Percentiles rank a stretch among this genome's conserved stretches.
Conservation (phyloP, 768 basidiomycete species). For the Suillus spraguei region DNA sequence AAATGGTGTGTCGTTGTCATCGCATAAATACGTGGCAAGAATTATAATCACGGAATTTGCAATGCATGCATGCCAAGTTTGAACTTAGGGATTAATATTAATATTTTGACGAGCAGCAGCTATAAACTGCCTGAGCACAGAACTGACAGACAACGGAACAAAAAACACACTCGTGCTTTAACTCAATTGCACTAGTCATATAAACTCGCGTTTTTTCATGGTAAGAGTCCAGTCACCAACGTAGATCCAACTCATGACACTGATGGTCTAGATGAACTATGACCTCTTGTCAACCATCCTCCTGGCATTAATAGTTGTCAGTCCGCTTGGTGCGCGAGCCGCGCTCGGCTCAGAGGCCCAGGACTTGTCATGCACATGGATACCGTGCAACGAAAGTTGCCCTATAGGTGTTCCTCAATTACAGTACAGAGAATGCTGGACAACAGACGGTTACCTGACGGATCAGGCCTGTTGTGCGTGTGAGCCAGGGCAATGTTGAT, state of each 20-base stretch:
- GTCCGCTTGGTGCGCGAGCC: neutral
- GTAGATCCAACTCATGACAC: neutral
- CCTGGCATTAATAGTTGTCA: neutral
- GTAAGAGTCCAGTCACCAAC: neutral
- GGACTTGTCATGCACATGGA: no score
- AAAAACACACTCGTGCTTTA: neutral
- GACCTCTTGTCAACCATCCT: neutral
- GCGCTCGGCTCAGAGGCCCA: neutral
- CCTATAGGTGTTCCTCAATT: no score
- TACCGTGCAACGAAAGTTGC: no score
- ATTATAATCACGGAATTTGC: no score
- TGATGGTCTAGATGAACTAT: neutral
- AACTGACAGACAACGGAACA: neutral
- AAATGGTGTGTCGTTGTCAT: no score
- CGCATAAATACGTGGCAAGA: no score
- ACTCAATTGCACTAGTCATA: no score
- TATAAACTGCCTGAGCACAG: neutral
- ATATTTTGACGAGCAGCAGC: neutral
- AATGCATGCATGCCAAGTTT: neutral
- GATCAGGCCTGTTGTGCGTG: no score
- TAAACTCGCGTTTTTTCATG: no score
- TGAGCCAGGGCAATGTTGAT: no score
- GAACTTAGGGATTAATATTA: neutral
- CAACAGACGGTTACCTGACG: no score
- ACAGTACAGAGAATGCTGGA: no score